Base-by-base conservation (phyloP, 495 filamentous ascomycete genomes). In the Penicillium simplicissimum region DNA sequence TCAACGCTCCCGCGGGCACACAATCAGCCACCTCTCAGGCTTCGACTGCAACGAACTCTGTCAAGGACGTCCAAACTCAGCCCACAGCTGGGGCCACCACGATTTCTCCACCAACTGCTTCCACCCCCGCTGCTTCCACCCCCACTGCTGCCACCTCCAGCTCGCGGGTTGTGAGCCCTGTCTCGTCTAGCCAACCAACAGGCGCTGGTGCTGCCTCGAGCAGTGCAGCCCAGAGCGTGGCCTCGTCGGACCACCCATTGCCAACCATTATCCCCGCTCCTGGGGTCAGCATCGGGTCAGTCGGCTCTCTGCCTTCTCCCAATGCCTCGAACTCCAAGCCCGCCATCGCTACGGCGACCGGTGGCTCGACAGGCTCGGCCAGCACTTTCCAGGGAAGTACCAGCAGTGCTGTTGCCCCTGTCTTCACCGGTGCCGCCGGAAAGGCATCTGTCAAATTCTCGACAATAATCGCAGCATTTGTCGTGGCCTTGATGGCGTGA, bases 381-480 rank as follows among this genome's bases (percentile, higher is more conserved):
- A 49, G 43, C 59, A 33, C 42, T 28, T 34, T 52, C 51, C 42
- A 52, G 1, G 64, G 57, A 17, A 53, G 25, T 15, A 61, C 73
- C 3, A 64, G 66, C 15, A 60, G 57, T 17, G 67, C 67, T 17
- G 35, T 47, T 14, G 61, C 52, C 42, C 63, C 73, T 8, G 53
- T 72, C 15, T 76, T 74, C 55, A 77, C 75, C 9, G 70, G 70
- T 10, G 65, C 61, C 25, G 75, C 68, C 3, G 63, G 58, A 52
- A 69, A 59, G 52, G 23, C 71, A 28, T 68, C 66, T n/a, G n/a
- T 69, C 2, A 60, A 68, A 48, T 49, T 66, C 17, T 52, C 68
- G 4, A 49, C 58, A 9, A 19, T 72, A 14, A 38, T 68, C 21
- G 64, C 60, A 19, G 66, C 62, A 21, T 33, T 72, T 8, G 55